Evolutionary conservation across 2,329 filamentous ascomycete genomes (phyloP).

Genomic region (Ophiocordyceps camponoti-leonardi): DNA sequence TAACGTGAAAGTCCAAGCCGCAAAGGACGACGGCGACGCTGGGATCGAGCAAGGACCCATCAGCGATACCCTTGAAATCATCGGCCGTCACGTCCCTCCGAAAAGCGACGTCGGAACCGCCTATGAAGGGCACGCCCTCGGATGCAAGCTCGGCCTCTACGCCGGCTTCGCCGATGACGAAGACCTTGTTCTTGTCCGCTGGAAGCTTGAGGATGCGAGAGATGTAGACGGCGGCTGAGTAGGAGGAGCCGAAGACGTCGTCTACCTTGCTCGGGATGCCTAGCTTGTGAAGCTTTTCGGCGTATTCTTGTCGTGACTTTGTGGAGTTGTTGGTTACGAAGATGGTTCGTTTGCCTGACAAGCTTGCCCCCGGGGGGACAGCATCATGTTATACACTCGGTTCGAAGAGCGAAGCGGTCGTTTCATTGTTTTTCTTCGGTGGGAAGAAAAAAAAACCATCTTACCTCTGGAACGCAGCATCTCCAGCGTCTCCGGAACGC

Average conservation of each 20-base stretch:
- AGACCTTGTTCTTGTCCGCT: conserved; percentile 76
- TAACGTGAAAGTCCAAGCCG: conserved; percentile 86
- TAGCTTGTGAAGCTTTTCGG: conserved; percentile 70
- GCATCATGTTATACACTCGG: too few relatives aligned
- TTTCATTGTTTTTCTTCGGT: too few relatives aligned
- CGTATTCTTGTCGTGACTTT: conserved; percentile 83
- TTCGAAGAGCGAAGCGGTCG: too few relatives aligned
- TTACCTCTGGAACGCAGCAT: conserved; percentile 66
- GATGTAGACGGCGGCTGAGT: conserved; percentile 92
- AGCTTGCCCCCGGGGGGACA: too few relatives aligned
- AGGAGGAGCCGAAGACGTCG: conserved; percentile 91
- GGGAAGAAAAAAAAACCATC: too few relatives aligned
- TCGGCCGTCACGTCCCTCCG: conserved; percentile 63
- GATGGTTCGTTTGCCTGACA: conserved; percentile 79
- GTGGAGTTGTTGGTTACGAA: conserved; percentile 99
- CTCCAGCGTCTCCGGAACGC: conserved; percentile 69
- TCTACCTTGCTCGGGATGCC: conserved; percentile 67
- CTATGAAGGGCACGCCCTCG: conserved; percentile 65
- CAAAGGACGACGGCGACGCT: conserved; percentile 81
- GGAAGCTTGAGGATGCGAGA: conserved; percentile 74
- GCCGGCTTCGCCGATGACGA: conserved; percentile 77
- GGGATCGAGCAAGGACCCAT: conserved; percentile 60
- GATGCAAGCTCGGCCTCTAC: conserved; percentile 76
- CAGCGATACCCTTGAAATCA: conserved; percentile 66
- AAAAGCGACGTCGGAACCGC: conserved; percentile 67